phyloP scores from a whole-genome alignment of 2,329 filamentous ascomycete species.

The Hypoxylon rubiginosum region DNA sequence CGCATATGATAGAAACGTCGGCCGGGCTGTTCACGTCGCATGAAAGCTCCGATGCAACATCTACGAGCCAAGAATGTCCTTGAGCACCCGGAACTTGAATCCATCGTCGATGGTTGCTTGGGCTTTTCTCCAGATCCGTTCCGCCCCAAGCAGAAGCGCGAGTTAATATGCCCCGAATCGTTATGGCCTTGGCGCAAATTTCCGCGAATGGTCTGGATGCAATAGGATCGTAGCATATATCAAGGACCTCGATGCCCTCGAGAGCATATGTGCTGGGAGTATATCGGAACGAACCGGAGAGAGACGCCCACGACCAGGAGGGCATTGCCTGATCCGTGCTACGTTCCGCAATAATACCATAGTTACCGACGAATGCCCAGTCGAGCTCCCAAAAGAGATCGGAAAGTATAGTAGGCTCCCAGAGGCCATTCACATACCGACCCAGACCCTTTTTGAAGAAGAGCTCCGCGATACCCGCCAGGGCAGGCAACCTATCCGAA shows the following conservation, averaged over 20 bases:
- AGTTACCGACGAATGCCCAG: slow-evolving; percentile 4
- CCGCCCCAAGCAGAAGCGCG: slow-evolving; percentile 24
- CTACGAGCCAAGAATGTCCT: slow-evolving; percentile 26
- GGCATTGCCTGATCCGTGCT: slow-evolving; percentile 28
- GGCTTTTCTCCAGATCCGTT: neutral
- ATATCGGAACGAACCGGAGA: slow-evolving; percentile 32
- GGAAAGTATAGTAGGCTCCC: slow-evolving; percentile 31
- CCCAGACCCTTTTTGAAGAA: slow-evolving; percentile 31
- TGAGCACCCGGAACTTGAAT: slow-evolving; percentile 8
- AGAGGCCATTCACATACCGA: slow-evolving; percentile 38
- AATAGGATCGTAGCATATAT: slow-evolving; percentile 12
- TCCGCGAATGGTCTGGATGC: slow-evolving; percentile 17
- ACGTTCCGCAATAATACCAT: slow-evolving; percentile 26
- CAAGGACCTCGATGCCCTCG: slow-evolving; percentile 25
- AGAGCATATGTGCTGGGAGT: neutral
- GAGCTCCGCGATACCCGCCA: slow-evolving; percentile 37
- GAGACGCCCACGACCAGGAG: slow-evolving; percentile 43
- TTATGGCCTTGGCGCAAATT: slow-evolving; percentile 23
- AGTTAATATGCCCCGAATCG: slow-evolving; percentile 13
- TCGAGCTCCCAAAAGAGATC: slow-evolving; percentile 37
- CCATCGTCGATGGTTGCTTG: slow-evolving; percentile 5
- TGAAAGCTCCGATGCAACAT: slow-evolving; percentile 25
- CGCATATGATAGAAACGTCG: slow-evolving; percentile 24
- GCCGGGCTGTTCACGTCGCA: slow-evolving; percentile 9
- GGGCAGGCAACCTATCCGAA: slow-evolving; percentile 34